These are phyloP conservation scores for Tilletia horrida DNA, from an alignment of 1,284 basidiomycete genomes.

Conservation along the genomic window DNA sequence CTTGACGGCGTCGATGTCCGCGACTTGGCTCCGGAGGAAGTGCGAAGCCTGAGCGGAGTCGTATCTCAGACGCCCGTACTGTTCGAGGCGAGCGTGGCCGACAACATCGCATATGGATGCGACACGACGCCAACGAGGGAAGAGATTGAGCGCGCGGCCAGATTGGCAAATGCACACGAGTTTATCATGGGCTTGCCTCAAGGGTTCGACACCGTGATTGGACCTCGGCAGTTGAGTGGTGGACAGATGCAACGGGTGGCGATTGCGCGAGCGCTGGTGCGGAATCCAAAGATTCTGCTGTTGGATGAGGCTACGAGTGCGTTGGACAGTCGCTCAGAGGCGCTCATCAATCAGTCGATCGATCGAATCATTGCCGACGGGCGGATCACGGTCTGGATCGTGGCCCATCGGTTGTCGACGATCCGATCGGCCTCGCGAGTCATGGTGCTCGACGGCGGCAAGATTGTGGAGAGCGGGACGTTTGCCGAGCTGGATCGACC, in stretches of 20 bases:
- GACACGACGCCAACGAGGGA: slow-evolving; percentile 65
- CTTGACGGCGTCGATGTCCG: slow-evolving; percentile 75
- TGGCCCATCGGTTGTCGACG: slow-evolving; percentile 59
- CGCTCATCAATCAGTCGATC: slow-evolving; percentile 58
- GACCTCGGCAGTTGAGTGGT: slow-evolving; percentile 54
- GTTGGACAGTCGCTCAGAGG: slow-evolving; percentile 57
- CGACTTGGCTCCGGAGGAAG: slow-evolving; percentile 65
- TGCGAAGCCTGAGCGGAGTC: slow-evolving; percentile 47
- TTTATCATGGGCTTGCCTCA: slow-evolving; percentile 89
- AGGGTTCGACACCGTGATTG: slow-evolving; percentile 69
- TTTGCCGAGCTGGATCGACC: slow-evolving; percentile 57
- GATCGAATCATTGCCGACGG: slow-evolving; percentile 57
- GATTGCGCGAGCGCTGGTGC: slow-evolving; percentile 59
- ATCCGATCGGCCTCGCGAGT: slow-evolving; percentile 59
- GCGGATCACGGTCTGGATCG: slow-evolving; percentile 59
- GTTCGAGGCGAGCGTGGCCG: slow-evolving; percentile 77
- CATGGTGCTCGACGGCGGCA: slow-evolving; percentile 58
- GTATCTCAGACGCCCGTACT: slow-evolving; percentile 50
- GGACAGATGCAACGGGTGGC: slow-evolving; percentile 60
- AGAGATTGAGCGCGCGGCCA: slow-evolving; percentile 81
- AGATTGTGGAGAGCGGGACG: slow-evolving; percentile 58
- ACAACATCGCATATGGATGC: slow-evolving; percentile 84
- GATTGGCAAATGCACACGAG: slow-evolving; percentile 81
- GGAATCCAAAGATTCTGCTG: slow-evolving; percentile 57
- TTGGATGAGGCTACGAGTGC: slow-evolving; percentile 55